Conservation (phyloP, 202 grass and related monocot species). For the Saccharum hybrid region DNA sequence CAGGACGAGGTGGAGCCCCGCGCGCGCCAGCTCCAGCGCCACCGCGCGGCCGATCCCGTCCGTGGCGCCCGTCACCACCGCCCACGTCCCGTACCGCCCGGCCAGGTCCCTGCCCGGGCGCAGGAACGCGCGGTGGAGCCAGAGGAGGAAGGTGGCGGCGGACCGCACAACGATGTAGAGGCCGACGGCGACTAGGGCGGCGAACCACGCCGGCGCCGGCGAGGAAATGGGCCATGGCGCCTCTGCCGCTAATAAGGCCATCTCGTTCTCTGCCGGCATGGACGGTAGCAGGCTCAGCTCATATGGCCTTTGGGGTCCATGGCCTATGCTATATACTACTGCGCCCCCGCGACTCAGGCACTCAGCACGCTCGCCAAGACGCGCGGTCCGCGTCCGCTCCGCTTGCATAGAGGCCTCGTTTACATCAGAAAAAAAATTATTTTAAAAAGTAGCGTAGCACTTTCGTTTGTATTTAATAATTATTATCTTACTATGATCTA, state of each 20-base stretch:
- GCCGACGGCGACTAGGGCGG: constrained; percentile 49
- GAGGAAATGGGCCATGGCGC: neutral
- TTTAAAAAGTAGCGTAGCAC: too few relatives aligned
- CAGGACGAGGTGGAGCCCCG: constrained; percentile 61
- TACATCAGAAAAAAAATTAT: too few relatives aligned
- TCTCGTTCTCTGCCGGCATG: neutral
- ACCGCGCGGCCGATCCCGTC: constrained; percentile 78
- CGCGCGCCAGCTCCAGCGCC: constrained; percentile 62
- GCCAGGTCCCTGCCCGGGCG: constrained; percentile 45
- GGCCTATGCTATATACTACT: too few relatives aligned
- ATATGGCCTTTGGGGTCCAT: too few relatives aligned
- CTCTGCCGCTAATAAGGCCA: neutral
- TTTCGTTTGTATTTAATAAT: too few relatives aligned
- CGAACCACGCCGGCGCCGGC: constrained; percentile 43
- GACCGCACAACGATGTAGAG: constrained; percentile 9
- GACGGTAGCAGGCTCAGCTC: neutral
- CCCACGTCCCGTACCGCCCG: constrained; percentile 60
- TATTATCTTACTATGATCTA: too few relatives aligned
- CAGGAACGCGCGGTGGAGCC: constrained; percentile 59
- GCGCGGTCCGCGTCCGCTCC: too few relatives aligned
- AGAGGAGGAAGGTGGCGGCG: constrained; percentile 40
- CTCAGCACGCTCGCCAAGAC: too few relatives aligned
- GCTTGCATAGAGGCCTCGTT: too few relatives aligned
- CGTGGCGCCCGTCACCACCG: constrained; percentile 73
- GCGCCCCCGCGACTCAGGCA: too few relatives aligned